A percentile compares a stretch with the other conserved stretches of the same genome.
Evolutionary conservation across 805 yeast species (phyloP).

Genomic region (Candida lessepsii): DNA sequence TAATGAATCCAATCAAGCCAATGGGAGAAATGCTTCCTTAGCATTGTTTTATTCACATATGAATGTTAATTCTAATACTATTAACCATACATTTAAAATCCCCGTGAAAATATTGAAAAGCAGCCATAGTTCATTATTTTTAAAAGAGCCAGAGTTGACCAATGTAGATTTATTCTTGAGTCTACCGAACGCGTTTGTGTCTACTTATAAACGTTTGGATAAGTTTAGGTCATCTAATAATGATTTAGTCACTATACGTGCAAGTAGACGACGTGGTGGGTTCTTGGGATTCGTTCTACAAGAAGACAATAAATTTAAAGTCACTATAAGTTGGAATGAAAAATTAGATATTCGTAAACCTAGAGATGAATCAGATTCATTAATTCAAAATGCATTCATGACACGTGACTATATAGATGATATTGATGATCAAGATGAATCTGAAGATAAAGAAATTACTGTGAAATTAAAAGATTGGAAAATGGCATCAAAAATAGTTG

Average conservation of each 20-base stretch:
- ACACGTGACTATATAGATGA: slow-evolving; percentile 1
- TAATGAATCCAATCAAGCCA: slow-evolving; percentile 15
- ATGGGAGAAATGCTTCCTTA: slow-evolving; percentile 49
- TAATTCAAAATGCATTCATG: slow-evolving; percentile 17
- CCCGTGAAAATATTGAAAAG: slow-evolving; percentile 65
- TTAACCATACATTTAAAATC: slow-evolving; percentile 65
- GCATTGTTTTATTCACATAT: slow-evolving; percentile 55
- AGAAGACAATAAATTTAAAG: slow-evolving; percentile 52
- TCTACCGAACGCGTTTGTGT: slow-evolving; percentile 46
- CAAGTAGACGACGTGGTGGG: slow-evolving; percentile 46
- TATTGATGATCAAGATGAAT: slow-evolving; percentile 12
- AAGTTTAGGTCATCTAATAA: slow-evolving; percentile 45
- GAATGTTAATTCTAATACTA: slow-evolving; percentile 39
- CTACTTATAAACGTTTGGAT: slow-evolving; percentile 61
- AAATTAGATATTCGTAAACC: slow-evolving; percentile 45
- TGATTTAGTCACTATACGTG: slow-evolving; percentile 50
- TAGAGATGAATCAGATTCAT: slow-evolving; percentile 17
- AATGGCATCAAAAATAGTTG: slow-evolving; percentile 58
- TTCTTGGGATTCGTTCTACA: slow-evolving; percentile 50
- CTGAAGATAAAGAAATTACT: slow-evolving; percentile 43
- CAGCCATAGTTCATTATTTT: slow-evolving; percentile 49
- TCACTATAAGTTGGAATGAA: slow-evolving; percentile 61
- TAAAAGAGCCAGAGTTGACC: slow-evolving; percentile 60
- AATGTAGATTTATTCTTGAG: slow-evolving; percentile 57
- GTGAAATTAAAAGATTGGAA: slow-evolving; percentile 68